Evolutionary conservation across 176 grass and related monocot species (phyloP), one percentile per base, ranked within the genome.

Genomic region (Paspalum notatum): DNA sequence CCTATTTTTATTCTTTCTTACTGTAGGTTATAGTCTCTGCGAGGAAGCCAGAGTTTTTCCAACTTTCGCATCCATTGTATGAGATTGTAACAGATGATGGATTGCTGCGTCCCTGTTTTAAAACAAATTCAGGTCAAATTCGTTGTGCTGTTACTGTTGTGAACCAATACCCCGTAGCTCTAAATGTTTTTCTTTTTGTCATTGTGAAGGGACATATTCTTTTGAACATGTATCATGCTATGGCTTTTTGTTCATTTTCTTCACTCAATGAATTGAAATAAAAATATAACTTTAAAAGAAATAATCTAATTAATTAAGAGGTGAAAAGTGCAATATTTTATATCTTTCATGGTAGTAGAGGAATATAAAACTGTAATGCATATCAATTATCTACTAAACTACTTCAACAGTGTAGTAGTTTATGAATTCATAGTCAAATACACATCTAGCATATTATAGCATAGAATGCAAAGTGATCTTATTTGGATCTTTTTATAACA

Each of bases 11-110:
- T 85, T 64, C 41, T 85, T 44, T 75, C 53, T 71, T 86, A 55
- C 61, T 81, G 38, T 79, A 98, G 95, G 95, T 98, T 74, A 94
- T 98, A 85, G 92, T 98, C 16, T 98, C 95, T 18, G 95, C 95
- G 8, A 92, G 88, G 53, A 98, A 98, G 76, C 95, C 95, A 18
- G 92, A 98, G 66, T 98, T 98, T 90, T 98, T 94, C 79, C 90
- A 94, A 72, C 84, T 91, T 77, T 79, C 92, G 37, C 90, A 98
- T 71, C 95, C 92, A 48, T 75, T 98, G 21, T 98, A 98, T 64
- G 92, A 98, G 76, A 65, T 98, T 76, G 95, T 98, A 67, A 98
- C 95, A 72, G 79, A 80, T 22, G 92, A 98, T 81, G 95, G 95
- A 74, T 75, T 98, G 72, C 89, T 98, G 88, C 90, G 95, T 38